Evolutionary conservation across 768 basidiomycete genomes (phyloP), one percentile per base, ranked within the genome.

Genomic region (Nidularia pulvinata): DNA sequence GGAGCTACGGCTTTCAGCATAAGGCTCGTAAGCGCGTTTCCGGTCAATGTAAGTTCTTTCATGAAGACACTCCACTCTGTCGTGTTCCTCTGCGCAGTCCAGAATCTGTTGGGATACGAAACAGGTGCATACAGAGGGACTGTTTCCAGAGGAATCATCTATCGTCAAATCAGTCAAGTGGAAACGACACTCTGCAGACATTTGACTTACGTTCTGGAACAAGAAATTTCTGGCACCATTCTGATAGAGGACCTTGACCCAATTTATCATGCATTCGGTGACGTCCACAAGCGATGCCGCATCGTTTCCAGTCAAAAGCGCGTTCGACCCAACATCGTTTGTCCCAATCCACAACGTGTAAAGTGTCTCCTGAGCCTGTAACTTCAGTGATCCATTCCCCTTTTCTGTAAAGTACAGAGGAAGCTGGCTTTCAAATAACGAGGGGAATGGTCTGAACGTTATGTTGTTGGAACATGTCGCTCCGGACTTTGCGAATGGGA

Each of bases 331-430:
- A 4, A 88, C 73, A 60, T 88, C 87, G 56, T 83, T 84, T 3
- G 83, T 84, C 11, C 86, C 85, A 54, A 88, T 83, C 86, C 86
- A 89, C 6, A 88, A 69, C 1, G 82, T 81, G 62, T 83, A 88
- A 2, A 88, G 56, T 1, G 86, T 88, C 46, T 83, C 72, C 2
- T 71, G 63, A 0, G 78, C 62, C 11, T 65, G 51, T 34, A 80
- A 61, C 14, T 56, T 60, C 19, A 83, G 60, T 1, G 77, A 69
- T 5, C 75, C 73, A 55, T 80, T 78, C 9, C 63, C 57, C 14
- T 60, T 67, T 48, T 78, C 74, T 6, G 69, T 60, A 48, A 85
- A 71, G 65, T 79, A 86, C 0, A 70, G 50, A 0, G 85, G 85
- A 6, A 88, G 71, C 61, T 86, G 78, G 62, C 73, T 75, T 60